A percentile compares a stretch with the other conserved stretches of the same genome.
Conservation (phyloP, 2,329 filamentous ascomycete species). For the Sclerotinia trifoliorum region DNA sequence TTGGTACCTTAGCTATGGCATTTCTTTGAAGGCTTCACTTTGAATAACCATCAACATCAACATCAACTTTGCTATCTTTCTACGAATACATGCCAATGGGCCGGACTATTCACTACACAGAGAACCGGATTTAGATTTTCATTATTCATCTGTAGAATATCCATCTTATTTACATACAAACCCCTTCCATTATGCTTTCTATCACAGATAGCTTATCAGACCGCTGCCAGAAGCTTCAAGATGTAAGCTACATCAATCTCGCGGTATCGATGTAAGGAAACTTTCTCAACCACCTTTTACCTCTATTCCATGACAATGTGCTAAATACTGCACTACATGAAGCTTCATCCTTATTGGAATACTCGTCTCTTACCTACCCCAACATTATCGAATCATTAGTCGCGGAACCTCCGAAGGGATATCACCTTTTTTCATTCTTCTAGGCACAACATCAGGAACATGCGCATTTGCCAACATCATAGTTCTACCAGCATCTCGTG, state of each 20-base stretch:
- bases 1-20: not conserved
- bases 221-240: slow-evolving; percentile 51
- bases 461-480: slow-evolving; percentile 91
- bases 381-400: slow-evolving; percentile 87
- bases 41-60: not conserved
- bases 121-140: not conserved
- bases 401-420: slow-evolving; percentile 88
- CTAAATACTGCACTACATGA: slow-evolving; percentile 17
- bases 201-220: slow-evolving; percentile 24
- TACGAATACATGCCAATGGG: not conserved
- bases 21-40: not conserved
- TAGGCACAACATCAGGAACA: slow-evolving; percentile 88
- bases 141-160: not conserved
- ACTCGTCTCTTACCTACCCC: slow-evolving; percentile 88
- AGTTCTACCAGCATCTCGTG: slow-evolving; percentile 76
- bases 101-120: not conserved
- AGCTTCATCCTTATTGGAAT: slow-evolving; percentile 79
- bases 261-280: slow-evolving; percentile 51
- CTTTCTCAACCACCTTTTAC: not conserved
- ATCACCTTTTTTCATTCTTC: slow-evolving; percentile 89
- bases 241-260: slow-evolving; percentile 53
- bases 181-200: slow-evolving; percentile 22
- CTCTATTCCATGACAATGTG: not conserved
- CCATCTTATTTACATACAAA: slow-evolving; percentile 24
- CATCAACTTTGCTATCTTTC: not conserved